Conservation (phyloP, 1,139 yeast species). For the Pichia sp. region DNA sequence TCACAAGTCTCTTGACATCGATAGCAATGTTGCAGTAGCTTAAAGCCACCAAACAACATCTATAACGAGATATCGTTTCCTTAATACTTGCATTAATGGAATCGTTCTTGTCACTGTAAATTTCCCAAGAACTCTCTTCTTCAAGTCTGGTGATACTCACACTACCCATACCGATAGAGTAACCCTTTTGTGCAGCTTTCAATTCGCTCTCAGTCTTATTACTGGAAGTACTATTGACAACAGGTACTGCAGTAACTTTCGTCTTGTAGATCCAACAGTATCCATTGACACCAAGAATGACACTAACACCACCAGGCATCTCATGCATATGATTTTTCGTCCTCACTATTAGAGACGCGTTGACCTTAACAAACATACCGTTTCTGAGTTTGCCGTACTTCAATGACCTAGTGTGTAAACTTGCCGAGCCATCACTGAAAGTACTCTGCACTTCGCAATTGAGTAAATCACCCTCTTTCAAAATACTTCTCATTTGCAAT, state of each 20-base stretch:
- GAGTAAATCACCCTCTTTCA: conserved; percentile 94
- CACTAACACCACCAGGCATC: conserved; percentile 85
- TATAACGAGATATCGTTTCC: conserved; percentile 75
- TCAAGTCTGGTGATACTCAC: conserved; percentile 80
- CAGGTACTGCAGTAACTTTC: conserved; percentile 31
- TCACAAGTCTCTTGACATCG: conserved; percentile 68
- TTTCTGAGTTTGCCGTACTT: conserved; percentile 93
- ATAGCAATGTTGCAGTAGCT: conserved; percentile 80
- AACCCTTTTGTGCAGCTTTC: conserved; percentile 30
- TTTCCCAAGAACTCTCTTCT: conserved; percentile 93
- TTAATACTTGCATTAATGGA: conserved; percentile 52
- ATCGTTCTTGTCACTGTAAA: conserved; percentile 88
- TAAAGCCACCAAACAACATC: conserved; percentile 75
- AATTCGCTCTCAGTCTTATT: conserved; percentile 35
- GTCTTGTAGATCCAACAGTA: conserved; percentile 89
- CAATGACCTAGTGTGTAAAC: conserved; percentile 89
- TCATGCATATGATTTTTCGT: conserved; percentile 81
- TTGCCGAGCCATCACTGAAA: conserved; percentile 86
- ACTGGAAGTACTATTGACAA: conserved; percentile 22
- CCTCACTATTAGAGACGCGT: conserved; percentile 74
- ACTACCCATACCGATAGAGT: conserved; percentile 52
- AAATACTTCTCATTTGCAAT: conserved; percentile 86
- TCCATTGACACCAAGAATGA: conserved; percentile 91
- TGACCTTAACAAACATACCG: conserved; percentile 77
- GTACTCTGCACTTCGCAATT: conserved; percentile 95